Evolutionary conservation across 352 stramenopile species (phyloP).

Genomic region (Pythium graminicola): DNA sequence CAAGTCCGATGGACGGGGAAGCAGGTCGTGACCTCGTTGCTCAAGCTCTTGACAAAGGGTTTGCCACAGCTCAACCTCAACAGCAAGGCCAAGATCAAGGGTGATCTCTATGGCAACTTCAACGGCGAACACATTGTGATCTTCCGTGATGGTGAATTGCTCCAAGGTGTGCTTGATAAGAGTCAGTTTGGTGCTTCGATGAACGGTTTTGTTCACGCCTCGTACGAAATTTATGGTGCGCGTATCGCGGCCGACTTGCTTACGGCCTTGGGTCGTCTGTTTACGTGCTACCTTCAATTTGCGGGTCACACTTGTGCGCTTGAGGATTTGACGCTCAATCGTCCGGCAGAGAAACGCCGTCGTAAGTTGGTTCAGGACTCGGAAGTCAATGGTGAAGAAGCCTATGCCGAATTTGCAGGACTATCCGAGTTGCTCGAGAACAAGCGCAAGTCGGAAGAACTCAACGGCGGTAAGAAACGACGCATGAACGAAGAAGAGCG

Average conservation of each 20-base stretch:
- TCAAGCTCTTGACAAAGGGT: constrained; percentile 78
- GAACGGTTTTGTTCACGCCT: constrained; percentile 96
- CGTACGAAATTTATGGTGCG: constrained; percentile 90
- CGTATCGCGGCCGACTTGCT: constrained; percentile 79
- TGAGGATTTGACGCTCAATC: constrained; percentile 97
- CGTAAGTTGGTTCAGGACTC: constrained; percentile 85
- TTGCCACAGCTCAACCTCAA: constrained; percentile 87
- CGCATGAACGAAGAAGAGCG: constrained; percentile 83
- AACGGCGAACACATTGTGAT: constrained; percentile 97
- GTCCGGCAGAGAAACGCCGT: constrained; percentile 88
- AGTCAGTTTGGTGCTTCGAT: constrained; percentile 97
- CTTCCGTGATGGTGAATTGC: constrained; percentile 93
- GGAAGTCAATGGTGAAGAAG: constrained; percentile 72
- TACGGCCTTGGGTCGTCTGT: constrained; percentile 86
- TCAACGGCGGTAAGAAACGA: constrained; percentile 50
- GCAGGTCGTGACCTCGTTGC: constrained; percentile 88
- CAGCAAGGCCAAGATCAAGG: constrained; percentile 87
- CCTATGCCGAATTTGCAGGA: constrained; percentile 80
- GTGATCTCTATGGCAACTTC: constrained; percentile 94
- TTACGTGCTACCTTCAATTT: constrained; percentile 98
- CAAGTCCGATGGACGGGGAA: constrained; percentile 98
- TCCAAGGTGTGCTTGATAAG: constrained; percentile 98
- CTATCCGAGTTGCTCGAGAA: constrained; percentile 56
- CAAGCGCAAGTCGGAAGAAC: constrained; percentile 42
- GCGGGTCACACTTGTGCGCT: constrained; percentile 98